Conservation (phyloP, 805 yeast genomes). For the Hanseniaspora clermontiae region DNA sequence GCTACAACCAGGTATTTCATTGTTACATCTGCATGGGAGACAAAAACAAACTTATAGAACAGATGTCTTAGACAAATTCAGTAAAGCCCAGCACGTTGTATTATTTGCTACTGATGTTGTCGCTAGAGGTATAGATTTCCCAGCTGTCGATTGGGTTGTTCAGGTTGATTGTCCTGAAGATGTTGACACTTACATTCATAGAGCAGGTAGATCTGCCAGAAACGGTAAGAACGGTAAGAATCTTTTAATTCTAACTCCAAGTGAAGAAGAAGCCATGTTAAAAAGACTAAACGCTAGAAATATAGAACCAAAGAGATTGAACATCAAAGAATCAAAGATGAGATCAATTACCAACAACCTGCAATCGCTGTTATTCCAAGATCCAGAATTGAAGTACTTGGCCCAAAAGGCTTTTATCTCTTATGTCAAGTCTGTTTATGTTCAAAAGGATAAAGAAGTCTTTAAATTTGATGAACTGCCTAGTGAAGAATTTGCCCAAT, state of each 20-base stretch:
- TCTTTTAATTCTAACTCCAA: slow-evolving; percentile 66
- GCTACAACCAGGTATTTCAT: slow-evolving; percentile 81
- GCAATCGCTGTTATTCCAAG: slow-evolving; percentile 81
- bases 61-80: slow-evolving; percentile 67
- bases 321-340: slow-evolving; percentile 57
- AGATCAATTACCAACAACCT: slow-evolving; percentile 69
- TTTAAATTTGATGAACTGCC: slow-evolving; percentile 70
- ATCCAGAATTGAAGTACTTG: slow-evolving; percentile 79
- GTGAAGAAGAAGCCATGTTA: slow-evolving; percentile 68
- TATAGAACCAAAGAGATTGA: slow-evolving; percentile 59
- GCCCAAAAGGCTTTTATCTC: slow-evolving; percentile 95
- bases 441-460: slow-evolving; percentile 78
- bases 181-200: slow-evolving; percentile 73
- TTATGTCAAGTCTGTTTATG: slow-evolving; percentile 68
- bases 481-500: slow-evolving; percentile 69
- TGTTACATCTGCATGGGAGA: slow-evolving; percentile 75
- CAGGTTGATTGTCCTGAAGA: slow-evolving; percentile 90
- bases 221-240: slow-evolving; percentile 78
- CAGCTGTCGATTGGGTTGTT: slow-evolving; percentile 89
- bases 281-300: slow-evolving; percentile 47
- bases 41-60: slow-evolving; percentile 81
- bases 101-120: slow-evolving; percentile 83
- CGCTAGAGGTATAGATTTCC: slow-evolving; percentile 85
- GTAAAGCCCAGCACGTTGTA: slow-evolving; percentile 68
- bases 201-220: slow-evolving; percentile 84